Percentiles rank a stretch among this genome's conserved stretches.
Evolutionary conservation across 768 basidiomycete genomes (phyloP).

Genomic region (Rubroboletus pulcherrimus): DNA sequence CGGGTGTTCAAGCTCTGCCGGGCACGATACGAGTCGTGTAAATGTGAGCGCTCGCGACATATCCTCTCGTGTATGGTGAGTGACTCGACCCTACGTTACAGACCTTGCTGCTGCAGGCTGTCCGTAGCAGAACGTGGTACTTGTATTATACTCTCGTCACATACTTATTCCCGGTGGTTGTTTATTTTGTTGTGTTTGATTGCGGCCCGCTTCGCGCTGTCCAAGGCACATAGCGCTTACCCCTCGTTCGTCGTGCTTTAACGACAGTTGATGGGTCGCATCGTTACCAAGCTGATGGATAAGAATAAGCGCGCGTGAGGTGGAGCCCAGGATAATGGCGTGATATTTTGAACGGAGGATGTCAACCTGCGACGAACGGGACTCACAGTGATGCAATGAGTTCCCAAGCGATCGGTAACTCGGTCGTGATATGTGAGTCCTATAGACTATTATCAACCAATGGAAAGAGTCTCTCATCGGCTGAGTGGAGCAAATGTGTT

Average conservation of each 20-base stretch:
- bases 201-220: background rate
- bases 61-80: background rate
- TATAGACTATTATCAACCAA: conserved; percentile 3
- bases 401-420: background rate
- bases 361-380: background rate
- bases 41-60: background rate
- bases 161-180: too few relatives aligned
- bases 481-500: conserved; percentile 24
- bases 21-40: background rate
- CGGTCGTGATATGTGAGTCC: background rate
- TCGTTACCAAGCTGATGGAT: background rate
- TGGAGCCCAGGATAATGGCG: background rate
- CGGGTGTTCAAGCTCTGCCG: background rate
- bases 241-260: background rate
- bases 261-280: background rate
- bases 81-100: background rate
- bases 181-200: background rate
- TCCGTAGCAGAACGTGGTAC: background rate
- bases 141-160: background rate
- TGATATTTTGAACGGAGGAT: background rate
- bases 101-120: background rate
- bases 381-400: background rate
- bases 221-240: background rate
- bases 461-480: conserved; percentile 5
- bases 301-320: background rate